phyloP scores from a whole-genome alignment of 140 eudicot species.

The Erigeron philadelphicus region DNA sequence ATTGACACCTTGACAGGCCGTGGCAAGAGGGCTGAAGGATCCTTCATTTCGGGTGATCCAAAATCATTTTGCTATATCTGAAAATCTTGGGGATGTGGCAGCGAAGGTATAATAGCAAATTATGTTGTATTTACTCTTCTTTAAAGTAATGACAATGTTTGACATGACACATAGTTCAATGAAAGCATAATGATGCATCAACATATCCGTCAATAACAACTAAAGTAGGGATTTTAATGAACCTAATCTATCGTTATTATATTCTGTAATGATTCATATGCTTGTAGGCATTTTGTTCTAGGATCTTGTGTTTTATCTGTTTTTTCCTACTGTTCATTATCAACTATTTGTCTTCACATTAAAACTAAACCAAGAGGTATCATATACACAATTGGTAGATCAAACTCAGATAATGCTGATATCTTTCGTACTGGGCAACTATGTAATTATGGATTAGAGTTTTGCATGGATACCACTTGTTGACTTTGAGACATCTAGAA shows the following conservation, averaged over 20 bases:
- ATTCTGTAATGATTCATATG: neutral
- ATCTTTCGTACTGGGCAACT: neutral
- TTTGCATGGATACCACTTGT: neutral
- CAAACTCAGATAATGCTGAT: neutral
- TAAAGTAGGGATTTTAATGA: neutral
- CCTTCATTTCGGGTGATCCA: constrained; percentile 96
- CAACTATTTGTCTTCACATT: neutral
- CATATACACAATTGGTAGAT: neutral
- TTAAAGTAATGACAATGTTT: constrained; percentile 5
- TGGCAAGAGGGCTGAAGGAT: constrained; percentile 96
- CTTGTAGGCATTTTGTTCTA: neutral
- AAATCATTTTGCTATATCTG: constrained; percentile 82
- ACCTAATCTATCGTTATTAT: neutral
- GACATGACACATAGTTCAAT: neutral
- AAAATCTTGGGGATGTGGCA: constrained; percentile 92
- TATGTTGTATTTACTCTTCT: neutral
- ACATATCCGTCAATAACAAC: neutral
- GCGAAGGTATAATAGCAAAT: constrained; percentile 64
- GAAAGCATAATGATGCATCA: neutral
- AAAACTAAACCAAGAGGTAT: neutral
- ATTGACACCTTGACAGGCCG: constrained; percentile 53
- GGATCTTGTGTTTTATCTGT: neutral
- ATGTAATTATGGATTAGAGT: neutral
- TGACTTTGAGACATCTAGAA: neutral
- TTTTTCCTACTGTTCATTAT: neutral